Conservation (phyloP, 1,139 yeast genomes). For the Hansenula lynferdii region DNA sequence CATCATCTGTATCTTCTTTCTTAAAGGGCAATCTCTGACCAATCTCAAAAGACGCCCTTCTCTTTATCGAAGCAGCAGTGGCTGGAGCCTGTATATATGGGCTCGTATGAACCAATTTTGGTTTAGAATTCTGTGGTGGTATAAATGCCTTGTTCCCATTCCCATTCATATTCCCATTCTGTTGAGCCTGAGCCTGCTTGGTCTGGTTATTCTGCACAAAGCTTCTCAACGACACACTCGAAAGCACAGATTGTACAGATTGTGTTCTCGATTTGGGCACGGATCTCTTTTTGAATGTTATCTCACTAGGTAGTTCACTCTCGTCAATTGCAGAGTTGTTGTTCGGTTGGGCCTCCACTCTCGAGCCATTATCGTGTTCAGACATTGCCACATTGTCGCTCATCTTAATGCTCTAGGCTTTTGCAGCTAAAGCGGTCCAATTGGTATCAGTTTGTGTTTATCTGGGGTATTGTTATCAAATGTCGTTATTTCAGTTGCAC, state of each 20-base stretch:
- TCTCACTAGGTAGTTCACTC: conserved; percentile 11
- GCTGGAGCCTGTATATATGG: conserved; percentile 26
- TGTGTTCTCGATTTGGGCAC: conserved; percentile 49
- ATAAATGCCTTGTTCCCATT: conserved; percentile 7
- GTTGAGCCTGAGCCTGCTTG: neutral
- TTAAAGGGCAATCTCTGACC: conserved; percentile 28
- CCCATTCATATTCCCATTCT: too few relatives aligned
- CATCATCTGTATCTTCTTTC: conserved; percentile 7
- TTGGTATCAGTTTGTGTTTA: too few relatives aligned
- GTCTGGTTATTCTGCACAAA: conserved; percentile 11
- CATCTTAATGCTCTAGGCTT: too few relatives aligned
- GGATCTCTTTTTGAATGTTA: conserved; percentile 48
- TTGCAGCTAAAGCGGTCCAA: too few relatives aligned
- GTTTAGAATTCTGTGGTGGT: conserved; percentile 7
- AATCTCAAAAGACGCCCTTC: conserved; percentile 25
- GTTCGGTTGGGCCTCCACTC: too few relatives aligned
- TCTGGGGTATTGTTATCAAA: too few relatives aligned
- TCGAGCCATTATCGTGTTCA: too few relatives aligned
- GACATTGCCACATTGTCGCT: too few relatives aligned
- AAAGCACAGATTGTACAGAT: conserved; percentile 60
- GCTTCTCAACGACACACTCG: conserved; percentile 54
- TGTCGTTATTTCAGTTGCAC: too few relatives aligned
- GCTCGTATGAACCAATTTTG: conserved; percentile 18
- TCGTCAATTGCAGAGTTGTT: conserved; percentile 7
- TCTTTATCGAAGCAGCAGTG: conserved; percentile 21